These are phyloP conservation scores for Helicocarpus griseus DNA, from an alignment of 2,329 filamentous ascomycete genomes.

Conservation along the genomic window DNA sequence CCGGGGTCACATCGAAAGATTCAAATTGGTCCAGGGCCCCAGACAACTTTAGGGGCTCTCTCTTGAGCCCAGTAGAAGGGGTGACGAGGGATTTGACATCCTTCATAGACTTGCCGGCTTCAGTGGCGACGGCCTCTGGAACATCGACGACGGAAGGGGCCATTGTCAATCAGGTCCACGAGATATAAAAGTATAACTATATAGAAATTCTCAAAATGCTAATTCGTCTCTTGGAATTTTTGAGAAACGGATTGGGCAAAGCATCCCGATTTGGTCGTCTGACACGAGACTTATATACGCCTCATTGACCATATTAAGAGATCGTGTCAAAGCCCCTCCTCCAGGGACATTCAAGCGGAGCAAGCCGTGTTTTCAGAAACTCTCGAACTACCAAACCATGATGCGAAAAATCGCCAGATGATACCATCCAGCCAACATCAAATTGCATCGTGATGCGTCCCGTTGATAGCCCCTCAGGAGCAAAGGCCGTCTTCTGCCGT, in stretches of 20 bases:
- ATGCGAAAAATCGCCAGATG: background rate
- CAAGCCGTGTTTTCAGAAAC: too few relatives aligned
- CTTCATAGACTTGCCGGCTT: slow-evolving; percentile 1
- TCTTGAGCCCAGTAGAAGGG: slow-evolving; percentile 11
- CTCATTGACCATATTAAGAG: too few relatives aligned
- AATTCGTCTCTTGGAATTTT: too few relatives aligned
- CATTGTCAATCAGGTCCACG: slow-evolving; percentile 11
- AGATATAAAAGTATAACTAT: background rate
- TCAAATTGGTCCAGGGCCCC: slow-evolving; percentile 36
- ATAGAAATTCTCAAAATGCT: too few relatives aligned
- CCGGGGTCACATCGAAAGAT: slow-evolving; percentile 41
- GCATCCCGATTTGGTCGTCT: too few relatives aligned
- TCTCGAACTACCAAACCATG: background rate
- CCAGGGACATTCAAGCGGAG: too few relatives aligned
- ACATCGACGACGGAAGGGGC: slow-evolving; percentile 16
- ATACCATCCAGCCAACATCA: background rate
- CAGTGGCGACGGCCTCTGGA: slow-evolving; percentile 7
- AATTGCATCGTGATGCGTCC: background rate
- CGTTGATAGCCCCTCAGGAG: too few relatives aligned
- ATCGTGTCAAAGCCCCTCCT: too few relatives aligned
- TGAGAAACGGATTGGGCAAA: too few relatives aligned
- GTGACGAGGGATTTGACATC: background rate
- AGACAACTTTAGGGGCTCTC: slow-evolving; percentile 27
- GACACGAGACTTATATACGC: too few relatives aligned
- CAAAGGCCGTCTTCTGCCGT: too few relatives aligned